phyloP scores from a whole-genome alignment of 306 rosid species.

The Cicer judaicum region DNA sequence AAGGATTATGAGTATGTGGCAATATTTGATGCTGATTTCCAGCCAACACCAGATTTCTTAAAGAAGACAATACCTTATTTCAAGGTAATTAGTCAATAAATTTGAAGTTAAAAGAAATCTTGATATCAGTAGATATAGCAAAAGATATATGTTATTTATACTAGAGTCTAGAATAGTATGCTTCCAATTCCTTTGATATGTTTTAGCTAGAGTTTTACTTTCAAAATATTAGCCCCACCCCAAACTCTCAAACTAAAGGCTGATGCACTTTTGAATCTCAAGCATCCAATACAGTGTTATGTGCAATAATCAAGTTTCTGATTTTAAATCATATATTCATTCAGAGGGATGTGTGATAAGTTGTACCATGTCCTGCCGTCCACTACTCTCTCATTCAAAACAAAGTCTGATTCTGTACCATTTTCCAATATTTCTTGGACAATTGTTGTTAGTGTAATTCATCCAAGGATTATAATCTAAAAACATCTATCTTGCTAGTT shows the following conservation, averaged over 20 bases:
- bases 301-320: background rate
- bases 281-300: background rate
- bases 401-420: too few relatives aligned
- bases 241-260: background rate
- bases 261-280: background rate
- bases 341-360: background rate
- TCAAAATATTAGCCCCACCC: background rate
- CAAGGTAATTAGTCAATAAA: slow-evolving; percentile 64
- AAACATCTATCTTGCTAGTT: background rate
- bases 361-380: background rate
- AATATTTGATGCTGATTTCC: slow-evolving; percentile 97
- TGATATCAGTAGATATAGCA: slow-evolving; percentile 12
- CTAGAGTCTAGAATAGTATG: background rate
- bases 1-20: slow-evolving; percentile 95
- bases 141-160: slow-evolving; percentile 15
- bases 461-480: background rate
- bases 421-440: slow-evolving; percentile 1
- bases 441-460: background rate
- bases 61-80: slow-evolving; percentile 92
- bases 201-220: slow-evolving; percentile 18
- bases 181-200: slow-evolving; percentile 16
- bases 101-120: slow-evolving; percentile 14
- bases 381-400: background rate
- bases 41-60: slow-evolving; percentile 93
- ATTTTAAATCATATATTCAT: slow-evolving; percentile 16